A percentile compares a stretch with the other conserved stretches of the same genome.
Evolutionary conservation across 805 yeast species (phyloP).

Genomic region (Teunomyces cretensis): DNA sequence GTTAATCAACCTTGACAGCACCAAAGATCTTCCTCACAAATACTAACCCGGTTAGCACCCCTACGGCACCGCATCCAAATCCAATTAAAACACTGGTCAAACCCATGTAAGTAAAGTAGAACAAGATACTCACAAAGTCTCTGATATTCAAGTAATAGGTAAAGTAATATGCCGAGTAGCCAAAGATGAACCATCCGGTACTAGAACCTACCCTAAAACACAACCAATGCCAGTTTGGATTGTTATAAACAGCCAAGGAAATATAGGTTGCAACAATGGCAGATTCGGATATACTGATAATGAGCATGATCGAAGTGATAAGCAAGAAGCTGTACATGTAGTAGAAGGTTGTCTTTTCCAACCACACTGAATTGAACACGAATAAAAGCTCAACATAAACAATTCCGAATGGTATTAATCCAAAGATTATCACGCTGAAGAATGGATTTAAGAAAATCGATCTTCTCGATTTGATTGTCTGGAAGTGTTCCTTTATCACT

Average conservation of each 20-base stretch:
- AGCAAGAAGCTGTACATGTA: conserved; percentile 78
- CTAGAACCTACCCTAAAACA: conserved; percentile 68
- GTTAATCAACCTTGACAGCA: conserved; percentile 41
- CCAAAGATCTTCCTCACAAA: conserved; percentile 65
- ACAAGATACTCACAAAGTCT: conserved; percentile 63
- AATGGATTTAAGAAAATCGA: conserved; percentile 19
- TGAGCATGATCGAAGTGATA: conserved; percentile 56
- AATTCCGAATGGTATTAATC: conserved; percentile 74
- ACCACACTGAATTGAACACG: conserved; percentile 75
- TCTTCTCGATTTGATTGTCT: background rate
- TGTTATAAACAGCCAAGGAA: conserved; percentile 52
- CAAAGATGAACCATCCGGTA: conserved; percentile 67
- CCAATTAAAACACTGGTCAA: conserved; percentile 63
- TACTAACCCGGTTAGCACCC: conserved; percentile 62
- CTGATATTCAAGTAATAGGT: conserved; percentile 55
- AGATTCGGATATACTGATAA: conserved; percentile 67
- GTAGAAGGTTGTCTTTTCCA: conserved; percentile 74
- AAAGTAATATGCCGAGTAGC: conserved; percentile 68
- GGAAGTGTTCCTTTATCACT: background rate
- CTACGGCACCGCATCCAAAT: conserved; percentile 72
- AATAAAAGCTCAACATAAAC: conserved; percentile 76
- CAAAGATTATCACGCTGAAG: conserved; percentile 49
- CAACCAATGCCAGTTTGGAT: conserved; percentile 81
- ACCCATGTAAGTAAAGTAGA: conserved; percentile 72
- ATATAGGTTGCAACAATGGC: conserved; percentile 69